phyloP scores from a whole-genome alignment of 2,329 filamentous ascomycete species.

The Ceratocystis cacaofunesta region DNA sequence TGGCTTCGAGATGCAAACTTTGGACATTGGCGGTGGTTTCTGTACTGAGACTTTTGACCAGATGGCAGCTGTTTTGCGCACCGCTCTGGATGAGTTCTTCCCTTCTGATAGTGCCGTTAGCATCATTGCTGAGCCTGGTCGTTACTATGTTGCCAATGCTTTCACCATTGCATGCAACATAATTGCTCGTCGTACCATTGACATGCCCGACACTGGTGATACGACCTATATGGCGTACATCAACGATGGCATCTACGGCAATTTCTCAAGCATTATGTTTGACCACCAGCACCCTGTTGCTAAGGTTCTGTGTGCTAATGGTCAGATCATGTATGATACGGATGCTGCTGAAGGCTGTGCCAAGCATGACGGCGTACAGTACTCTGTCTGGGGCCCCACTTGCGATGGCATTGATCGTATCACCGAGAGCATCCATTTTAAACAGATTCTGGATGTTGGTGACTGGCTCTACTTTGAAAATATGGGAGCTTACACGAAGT shows the following conservation, averaged over 20 bases:
- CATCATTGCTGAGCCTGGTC: slow-evolving; percentile 89
- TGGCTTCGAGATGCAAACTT: slow-evolving; percentile 68
- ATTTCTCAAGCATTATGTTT: slow-evolving; percentile 98
- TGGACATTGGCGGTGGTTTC: slow-evolving; percentile 93
- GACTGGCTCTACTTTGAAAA: slow-evolving; percentile 99
- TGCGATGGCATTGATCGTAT: slow-evolving; percentile 98
- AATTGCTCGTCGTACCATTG: slow-evolving; percentile 82
- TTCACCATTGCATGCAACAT: slow-evolving; percentile 94
- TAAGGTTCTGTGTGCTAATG: slow-evolving; percentile 55
- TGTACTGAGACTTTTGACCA: slow-evolving; percentile 77
- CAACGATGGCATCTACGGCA: slow-evolving; percentile 95
- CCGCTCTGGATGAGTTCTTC: slow-evolving; percentile 77
- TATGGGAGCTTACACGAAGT: slow-evolving; percentile 98
- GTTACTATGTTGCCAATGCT: slow-evolving; percentile 85
- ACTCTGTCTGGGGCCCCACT: slow-evolving; percentile 96
- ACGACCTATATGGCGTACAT: slow-evolving; percentile 92
- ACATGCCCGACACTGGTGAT: slow-evolving; percentile 48
- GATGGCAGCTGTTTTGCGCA: slow-evolving; percentile 68
- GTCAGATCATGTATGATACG: slow-evolving; percentile 44
- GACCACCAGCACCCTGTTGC: slow-evolving; percentile 88
- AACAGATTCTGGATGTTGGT: slow-evolving; percentile 68
- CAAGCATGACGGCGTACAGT: slow-evolving; percentile 43
- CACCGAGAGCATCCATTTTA: slow-evolving; percentile 62
- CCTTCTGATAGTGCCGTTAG: slow-evolving; percentile 55
- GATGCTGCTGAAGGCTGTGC: slow-evolving; percentile 33